Conservation (phyloP, 192 early-diverging fungal species). For the Gaertneriomyces sp. region DNA sequence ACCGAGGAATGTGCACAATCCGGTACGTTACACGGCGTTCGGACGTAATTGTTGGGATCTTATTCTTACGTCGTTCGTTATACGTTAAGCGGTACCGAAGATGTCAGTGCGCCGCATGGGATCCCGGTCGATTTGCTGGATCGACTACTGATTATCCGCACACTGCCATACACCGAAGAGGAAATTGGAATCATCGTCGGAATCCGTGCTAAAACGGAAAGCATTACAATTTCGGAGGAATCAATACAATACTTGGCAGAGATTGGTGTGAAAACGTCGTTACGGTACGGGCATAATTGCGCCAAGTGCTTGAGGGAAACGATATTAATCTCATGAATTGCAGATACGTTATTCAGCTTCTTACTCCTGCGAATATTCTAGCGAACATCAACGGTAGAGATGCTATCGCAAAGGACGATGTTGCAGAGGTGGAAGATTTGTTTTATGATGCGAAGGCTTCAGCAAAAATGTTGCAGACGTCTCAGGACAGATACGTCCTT, state of each 20-base stretch:
- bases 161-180: constrained; percentile 76
- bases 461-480: constrained; percentile 65
- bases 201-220: constrained; percentile 91
- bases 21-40: constrained; percentile 45
- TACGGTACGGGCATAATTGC: constrained; percentile 64
- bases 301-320: neutral
- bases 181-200: constrained; percentile 86
- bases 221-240: constrained; percentile 86
- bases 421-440: constrained; percentile 78
- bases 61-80: neutral
- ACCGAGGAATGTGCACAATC: constrained; percentile 88
- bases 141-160: constrained; percentile 91
- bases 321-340: neutral
- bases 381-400: constrained; percentile 81
- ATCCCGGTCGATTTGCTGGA: constrained; percentile 96
- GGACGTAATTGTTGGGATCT: neutral
- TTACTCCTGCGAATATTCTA: constrained; percentile 87
- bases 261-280: constrained; percentile 87
- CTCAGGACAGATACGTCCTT: constrained; percentile 41
- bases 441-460: constrained; percentile 86
- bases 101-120: constrained; percentile 67
- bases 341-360: constrained; percentile 90
- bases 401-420: constrained; percentile 76
- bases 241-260: constrained; percentile 80
- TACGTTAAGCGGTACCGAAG: constrained; percentile 43